Evolutionary conservation across 345 rosid genomes (phyloP).

Genomic region (Eutrema yunnanense): DNA sequence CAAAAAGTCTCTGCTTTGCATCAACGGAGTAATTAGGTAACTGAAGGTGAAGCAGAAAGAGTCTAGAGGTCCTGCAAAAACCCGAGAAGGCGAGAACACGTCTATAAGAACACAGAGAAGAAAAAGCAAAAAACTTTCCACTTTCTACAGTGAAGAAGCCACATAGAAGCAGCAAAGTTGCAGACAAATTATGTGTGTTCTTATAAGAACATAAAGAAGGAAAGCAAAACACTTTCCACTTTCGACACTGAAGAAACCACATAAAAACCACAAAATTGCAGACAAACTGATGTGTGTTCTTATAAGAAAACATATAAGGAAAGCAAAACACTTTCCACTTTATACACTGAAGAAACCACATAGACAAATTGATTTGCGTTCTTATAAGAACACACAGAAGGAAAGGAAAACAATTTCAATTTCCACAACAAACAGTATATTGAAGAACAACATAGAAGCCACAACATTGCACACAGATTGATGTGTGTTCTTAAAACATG

Average conservation of each 20-base stretch:
- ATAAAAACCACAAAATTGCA: not conserved
- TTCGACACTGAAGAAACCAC: not conserved
- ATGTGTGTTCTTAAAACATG: no score
- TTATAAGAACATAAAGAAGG: not conserved
- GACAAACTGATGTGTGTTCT: not conserved
- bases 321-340: not conserved
- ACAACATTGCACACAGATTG: no score
- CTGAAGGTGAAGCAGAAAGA: slow-evolving; percentile 12
- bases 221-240: not conserved
- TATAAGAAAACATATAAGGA: no score
- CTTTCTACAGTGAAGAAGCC: not conserved
- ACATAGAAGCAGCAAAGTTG: not conserved
- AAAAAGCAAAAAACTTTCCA: not conserved
- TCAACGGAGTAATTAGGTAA: slow-evolving; percentile 3
- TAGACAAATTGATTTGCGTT: not conserved
- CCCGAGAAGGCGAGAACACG: not conserved
- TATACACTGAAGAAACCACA: not conserved
- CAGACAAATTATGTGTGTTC: not conserved
- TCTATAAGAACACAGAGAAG: slow-evolving; percentile 8
- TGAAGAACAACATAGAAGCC: not conserved
- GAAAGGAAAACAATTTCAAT: not conserved
- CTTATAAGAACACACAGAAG: not conserved
- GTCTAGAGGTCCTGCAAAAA: slow-evolving; percentile 38
- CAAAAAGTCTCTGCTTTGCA: slow-evolving; percentile 12
- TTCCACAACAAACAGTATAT: not conserved